These are phyloP conservation scores for Teratosphaeria nubilosa DNA, from an alignment of 2,329 filamentous ascomycete genomes.

Conservation along the genomic window DNA sequence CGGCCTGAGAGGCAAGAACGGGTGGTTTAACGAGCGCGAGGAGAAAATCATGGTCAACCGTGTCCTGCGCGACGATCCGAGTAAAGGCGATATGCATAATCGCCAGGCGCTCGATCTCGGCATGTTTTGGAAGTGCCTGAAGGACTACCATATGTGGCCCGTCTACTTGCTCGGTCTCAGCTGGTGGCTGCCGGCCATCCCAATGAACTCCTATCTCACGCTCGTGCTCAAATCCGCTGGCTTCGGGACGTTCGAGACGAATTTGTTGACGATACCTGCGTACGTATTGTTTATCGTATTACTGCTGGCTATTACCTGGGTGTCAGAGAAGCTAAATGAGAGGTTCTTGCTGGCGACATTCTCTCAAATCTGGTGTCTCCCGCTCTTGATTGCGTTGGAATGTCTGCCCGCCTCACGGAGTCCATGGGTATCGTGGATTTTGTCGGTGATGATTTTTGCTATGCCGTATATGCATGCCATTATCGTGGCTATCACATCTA, in stretches of 20 bases:
- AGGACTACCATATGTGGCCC: slow-evolving; percentile 49
- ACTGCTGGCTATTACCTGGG: slow-evolving; percentile 39
- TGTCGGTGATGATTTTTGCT: slow-evolving; percentile 29
- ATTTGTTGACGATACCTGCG: slow-evolving; percentile 32
- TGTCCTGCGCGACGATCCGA: slow-evolving; percentile 51
- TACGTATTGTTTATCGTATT: slow-evolving; percentile 42
- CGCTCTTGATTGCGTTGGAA: slow-evolving; percentile 29
- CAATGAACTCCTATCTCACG: slow-evolving; percentile 30
- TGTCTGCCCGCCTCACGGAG: slow-evolving; percentile 24
- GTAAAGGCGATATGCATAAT: slow-evolving; percentile 54
- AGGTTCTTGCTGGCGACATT: slow-evolving; percentile 40
- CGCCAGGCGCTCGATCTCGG: slow-evolving; percentile 41
- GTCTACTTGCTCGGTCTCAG: slow-evolving; percentile 42
- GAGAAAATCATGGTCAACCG: slow-evolving; percentile 56
- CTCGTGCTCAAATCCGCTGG: slow-evolving; percentile 30
- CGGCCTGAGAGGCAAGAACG: slow-evolving; percentile 48
- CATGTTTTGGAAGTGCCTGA: slow-evolving; percentile 41
- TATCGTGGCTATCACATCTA: slow-evolving; percentile 50
- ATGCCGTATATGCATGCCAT: slow-evolving; percentile 45
- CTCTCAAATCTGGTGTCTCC: slow-evolving; percentile 33
- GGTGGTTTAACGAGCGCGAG: slow-evolving; percentile 54
- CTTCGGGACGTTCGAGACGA: slow-evolving; percentile 33
- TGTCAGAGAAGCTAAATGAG: slow-evolving; percentile 41
- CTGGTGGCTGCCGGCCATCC: slow-evolving; percentile 30
- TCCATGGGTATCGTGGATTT: slow-evolving; percentile 29